Evolutionary conservation across 257 asterid genomes (phyloP), one percentile per base, ranked within the genome.

Genomic region (Fraxinus excelsior): DNA sequence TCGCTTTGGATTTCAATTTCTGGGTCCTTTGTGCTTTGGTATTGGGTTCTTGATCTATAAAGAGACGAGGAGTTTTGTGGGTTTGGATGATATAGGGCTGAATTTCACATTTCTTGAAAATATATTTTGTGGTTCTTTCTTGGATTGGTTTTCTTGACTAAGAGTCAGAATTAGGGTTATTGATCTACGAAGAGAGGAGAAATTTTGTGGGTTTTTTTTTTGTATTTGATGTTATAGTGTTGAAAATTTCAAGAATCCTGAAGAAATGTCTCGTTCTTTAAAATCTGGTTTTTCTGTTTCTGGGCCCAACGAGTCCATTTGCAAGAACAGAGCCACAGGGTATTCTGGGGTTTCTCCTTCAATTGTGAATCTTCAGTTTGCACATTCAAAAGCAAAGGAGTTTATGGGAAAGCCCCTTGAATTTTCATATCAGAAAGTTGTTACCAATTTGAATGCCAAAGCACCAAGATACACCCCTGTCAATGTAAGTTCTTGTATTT

Each of bases 241-340:
- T 67, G 78, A 70, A 69, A 80, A 72, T 77, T 82, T 18, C 37
- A 4, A 51, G 21, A 65, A 79, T 68, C 82, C 56, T 46, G 79
- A 69, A 72, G 66, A 74, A 56, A 94, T 94, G 98, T 86, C 92
- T 65, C 86, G 86, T 82, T 82, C 86, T 14, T 77, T 91, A 78
- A 91, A 87, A 79, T 81, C 85, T 67, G 87, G 83, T 23, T 85
- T 90, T 67, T 86, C 86, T 70, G 84, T 91, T 77, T 82, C 82
- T 79, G 88, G 93, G 32, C 83, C 90, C 19, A 76, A 67, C 49
- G 81, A 83, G 71, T 13, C 80, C 69, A 34, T 86, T 51, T 10
- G 78, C 67, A 83, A 74, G 19, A 77, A 66, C 72, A 80, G 82
- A 38, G 70, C 72, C 19, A 81, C 78, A 60, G 89, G 90, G 25